Evolutionary conservation across 192 early-diverging fungal species (phyloP).

Genomic region (Rhizoclosmatium sp.): DNA sequence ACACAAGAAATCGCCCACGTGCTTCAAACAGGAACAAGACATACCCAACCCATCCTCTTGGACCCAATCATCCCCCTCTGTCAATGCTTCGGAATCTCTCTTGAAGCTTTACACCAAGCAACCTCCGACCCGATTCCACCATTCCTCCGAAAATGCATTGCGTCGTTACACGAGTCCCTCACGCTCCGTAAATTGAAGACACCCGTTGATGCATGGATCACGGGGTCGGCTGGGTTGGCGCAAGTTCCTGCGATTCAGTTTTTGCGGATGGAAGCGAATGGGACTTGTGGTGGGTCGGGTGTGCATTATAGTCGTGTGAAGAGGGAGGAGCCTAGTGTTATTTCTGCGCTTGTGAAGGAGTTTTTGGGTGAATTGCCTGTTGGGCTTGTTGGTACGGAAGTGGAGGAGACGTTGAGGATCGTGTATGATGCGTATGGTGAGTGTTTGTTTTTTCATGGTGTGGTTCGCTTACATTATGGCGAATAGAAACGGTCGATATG

Average conservation of each 20-base stretch:
- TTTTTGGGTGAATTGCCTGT: conserved; percentile 46
- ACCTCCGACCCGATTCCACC: conserved; percentile 40
- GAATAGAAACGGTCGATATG: neutral
- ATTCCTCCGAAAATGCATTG: conserved; percentile 40
- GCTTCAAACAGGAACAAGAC: conserved; percentile 44
- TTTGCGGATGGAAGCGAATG: conserved; percentile 46
- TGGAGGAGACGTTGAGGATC: conserved; percentile 43
- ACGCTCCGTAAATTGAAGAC: conserved; percentile 12
- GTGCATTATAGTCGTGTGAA: conserved; percentile 7
- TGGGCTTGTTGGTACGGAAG: conserved; percentile 35
- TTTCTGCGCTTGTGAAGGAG: conserved; percentile 46
- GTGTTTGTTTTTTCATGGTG: conserved; percentile 1
- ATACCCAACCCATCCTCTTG: conserved; percentile 8
- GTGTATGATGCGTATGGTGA: conserved; percentile 45
- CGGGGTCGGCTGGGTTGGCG: neutral
- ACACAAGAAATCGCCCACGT: conserved; percentile 30
- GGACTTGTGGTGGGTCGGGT: neutral
- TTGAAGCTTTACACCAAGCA: conserved; percentile 36
- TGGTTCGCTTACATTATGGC: neutral
- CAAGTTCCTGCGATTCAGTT: conserved; percentile 51
- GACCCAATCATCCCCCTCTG: conserved; percentile 11
- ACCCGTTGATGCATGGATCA: conserved; percentile 46
- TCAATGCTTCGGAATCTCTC: conserved; percentile 45
- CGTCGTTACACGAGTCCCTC: conserved; percentile 37
- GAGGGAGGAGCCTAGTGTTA: conserved; percentile 31